These are phyloP conservation scores for Selaginella moellendorffii DNA, from an alignment of 75 land plant genomes.

Conservation along the genomic window DNA sequence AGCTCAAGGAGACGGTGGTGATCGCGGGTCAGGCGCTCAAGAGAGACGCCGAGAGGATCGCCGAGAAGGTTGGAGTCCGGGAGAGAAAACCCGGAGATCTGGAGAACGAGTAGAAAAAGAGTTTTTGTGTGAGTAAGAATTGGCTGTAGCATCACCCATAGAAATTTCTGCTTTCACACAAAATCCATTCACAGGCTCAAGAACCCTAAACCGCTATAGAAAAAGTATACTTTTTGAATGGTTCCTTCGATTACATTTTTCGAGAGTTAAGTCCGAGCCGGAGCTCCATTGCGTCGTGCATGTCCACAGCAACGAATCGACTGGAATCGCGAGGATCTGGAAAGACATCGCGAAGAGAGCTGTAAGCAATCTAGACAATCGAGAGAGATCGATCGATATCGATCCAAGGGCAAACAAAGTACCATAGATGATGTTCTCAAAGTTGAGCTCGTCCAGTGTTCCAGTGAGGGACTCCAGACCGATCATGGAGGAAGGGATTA, in stretches of 20 bases:
- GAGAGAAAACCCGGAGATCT: not conserved
- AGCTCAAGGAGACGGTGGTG: constrained; percentile 12
- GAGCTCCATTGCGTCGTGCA: not conserved
- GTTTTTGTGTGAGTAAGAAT: too few species aligned
- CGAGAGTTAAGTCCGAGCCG: not conserved
- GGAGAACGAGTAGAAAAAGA: constrained; percentile 1
- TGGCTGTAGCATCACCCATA: too few species aligned
- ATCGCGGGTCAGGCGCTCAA: constrained; percentile 20
- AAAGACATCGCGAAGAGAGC: too few species aligned
- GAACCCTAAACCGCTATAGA: too few species aligned
- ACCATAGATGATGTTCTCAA: constrained; percentile 79
- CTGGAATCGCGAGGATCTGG: not conserved
- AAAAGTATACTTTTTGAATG: too few species aligned
- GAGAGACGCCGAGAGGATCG: constrained; percentile 14
- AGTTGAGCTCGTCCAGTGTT: constrained; percentile 59
- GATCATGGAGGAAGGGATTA: constrained; percentile 79
- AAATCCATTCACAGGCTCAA: too few species aligned
- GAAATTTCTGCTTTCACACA: too few species aligned
- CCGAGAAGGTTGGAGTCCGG: constrained; percentile 18
- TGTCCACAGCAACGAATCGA: not conserved
- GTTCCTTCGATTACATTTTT: too few species aligned
- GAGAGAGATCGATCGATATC: too few species aligned
- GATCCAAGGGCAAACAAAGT: too few species aligned
- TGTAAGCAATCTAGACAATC: too few species aligned
- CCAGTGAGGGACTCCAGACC: constrained; percentile 87